phyloP scores from a whole-genome alignment of 345 rosid genomes.

The Dipteronia sinensis region DNA sequence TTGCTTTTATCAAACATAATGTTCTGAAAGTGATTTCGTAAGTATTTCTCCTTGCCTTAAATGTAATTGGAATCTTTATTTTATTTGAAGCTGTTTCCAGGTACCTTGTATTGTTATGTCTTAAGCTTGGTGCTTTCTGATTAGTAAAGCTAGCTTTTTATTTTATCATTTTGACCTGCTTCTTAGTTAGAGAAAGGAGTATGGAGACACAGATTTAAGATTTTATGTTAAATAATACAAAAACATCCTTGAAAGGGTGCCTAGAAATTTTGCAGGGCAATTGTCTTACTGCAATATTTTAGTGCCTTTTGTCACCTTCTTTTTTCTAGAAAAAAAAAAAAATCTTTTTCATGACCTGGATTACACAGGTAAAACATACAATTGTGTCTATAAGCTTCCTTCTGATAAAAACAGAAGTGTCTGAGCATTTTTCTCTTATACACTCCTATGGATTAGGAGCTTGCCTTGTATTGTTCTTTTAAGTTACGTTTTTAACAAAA shows the following conservation, averaged over 20 bases:
- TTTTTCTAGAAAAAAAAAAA: no score
- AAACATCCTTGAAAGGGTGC: neutral
- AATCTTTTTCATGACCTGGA: neutral
- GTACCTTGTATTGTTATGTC: neutral
- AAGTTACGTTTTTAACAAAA: neutral
- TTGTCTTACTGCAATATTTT: neutral
- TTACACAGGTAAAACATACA: neutral
- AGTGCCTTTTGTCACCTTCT: neutral
- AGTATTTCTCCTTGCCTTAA: conserved; percentile 1
- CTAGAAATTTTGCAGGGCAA: neutral
- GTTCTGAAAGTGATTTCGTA: neutral
- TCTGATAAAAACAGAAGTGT: neutral
- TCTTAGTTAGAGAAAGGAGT: neutral
- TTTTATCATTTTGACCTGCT: neutral
- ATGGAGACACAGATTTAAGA: neutral
- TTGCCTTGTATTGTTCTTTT: neutral
- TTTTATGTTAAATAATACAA: neutral
- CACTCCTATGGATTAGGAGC: neutral
- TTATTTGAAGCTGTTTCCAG: neutral
- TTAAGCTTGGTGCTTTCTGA: neutral
- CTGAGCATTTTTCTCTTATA: neutral
- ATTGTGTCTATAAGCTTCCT: neutral
- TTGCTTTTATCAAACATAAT: neutral
- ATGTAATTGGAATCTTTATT: neutral
- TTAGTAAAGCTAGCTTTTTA: neutral